Evolutionary conservation across 192 early-diverging fungal genomes (phyloP), one percentile per base, ranked within the genome.

Genomic region (Coemansia sp.): DNA sequence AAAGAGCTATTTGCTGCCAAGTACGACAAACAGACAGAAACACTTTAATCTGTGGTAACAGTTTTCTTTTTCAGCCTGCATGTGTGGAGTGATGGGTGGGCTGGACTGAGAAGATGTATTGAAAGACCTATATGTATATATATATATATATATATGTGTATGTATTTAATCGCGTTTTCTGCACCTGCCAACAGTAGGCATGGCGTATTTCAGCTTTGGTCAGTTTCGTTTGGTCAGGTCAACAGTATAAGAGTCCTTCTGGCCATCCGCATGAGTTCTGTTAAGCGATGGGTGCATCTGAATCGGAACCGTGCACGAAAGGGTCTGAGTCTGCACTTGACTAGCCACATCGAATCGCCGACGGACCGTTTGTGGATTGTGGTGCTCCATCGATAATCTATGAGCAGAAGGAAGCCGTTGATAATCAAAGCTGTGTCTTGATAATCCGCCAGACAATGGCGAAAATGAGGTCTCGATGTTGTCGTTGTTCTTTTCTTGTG

Each of bases 221-320:
- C 34, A 36, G 54, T 38, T 32, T 18, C 68, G 68, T 40, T 50
- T 68, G 11, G 69, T 48, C 22, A 81, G 69, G 20, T 75, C 73
- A 30, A 72, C 42, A 0, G 63, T 61, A 57, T 67, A 73, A 18
- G 70, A 59, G 63, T 75, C 69, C 11, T 50, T 59, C 45, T 67
- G 69, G 16, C 49, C 56, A 10, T 56, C n/a, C 8, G 40, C 20
- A 31, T 36, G 61, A 16, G 63, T n/a, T 33, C 56, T 67, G 32
- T 48, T 57, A 36, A 63, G 56, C 36, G 73, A 60, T 34, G 80
- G 80, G 58, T 71, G 64, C 75, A 82, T 82, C 38, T 82, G 80
- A 17, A 82, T 60, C 11, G 75, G 25, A 5, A 82, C 80, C 0
- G 74, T 74, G 33, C 80, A 82, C 20, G 75, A 73, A 10, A 82